Evolutionary conservation across 1,284 basidiomycete species (phyloP), one percentile per base, ranked within the genome.

Genomic region (Boletus sp.): DNA sequence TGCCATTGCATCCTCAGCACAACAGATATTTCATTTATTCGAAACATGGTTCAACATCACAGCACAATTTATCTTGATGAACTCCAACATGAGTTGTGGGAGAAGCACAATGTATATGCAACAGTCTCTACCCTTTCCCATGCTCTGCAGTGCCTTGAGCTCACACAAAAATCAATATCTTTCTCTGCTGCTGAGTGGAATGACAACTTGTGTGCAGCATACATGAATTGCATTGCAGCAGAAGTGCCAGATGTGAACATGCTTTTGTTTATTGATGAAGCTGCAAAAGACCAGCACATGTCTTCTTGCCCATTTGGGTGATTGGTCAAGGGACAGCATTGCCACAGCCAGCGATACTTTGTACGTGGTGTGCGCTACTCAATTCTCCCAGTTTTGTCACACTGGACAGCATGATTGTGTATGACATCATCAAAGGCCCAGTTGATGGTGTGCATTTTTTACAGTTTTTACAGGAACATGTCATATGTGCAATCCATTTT

Each of bases 221-320:
- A 59, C n/a, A 59, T 57, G 58, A 59, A 57, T n/a, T 7, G 1
- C 12, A 49, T 57, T 42, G 50, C 0, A 0, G 33, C 15, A 1
- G 33, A 59, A 16, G 54, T 1, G 0, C 22, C 20, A 2, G 45
- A 58, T 47, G 5, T 44, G n/a, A 44, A 44, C 15, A 58, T 56
- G 53, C 49, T 58, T 0, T 0, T 58, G 1, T 55, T 73, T 51
- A 39, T 68, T 51, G 69, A 44, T 7, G 15, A 44, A 24, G 42
- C 42, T 27, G 44, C 27, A 4, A 44, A 44, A 4, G 42, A 44
- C 15, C 0, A 5, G 18, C 2, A n/a, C 11, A 31, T 11, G 2
- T 47, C 29, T 13, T n/a, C 4, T 0, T 7, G 12, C 12, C 7
- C 6, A 2, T 9, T 4, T 16, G 20, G 24, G 4, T 4, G 15